Evolutionary conservation across 345 rosid genomes (phyloP), one percentile per base, ranked within the genome.

Genomic region (Moricandia moricandioides): DNA sequence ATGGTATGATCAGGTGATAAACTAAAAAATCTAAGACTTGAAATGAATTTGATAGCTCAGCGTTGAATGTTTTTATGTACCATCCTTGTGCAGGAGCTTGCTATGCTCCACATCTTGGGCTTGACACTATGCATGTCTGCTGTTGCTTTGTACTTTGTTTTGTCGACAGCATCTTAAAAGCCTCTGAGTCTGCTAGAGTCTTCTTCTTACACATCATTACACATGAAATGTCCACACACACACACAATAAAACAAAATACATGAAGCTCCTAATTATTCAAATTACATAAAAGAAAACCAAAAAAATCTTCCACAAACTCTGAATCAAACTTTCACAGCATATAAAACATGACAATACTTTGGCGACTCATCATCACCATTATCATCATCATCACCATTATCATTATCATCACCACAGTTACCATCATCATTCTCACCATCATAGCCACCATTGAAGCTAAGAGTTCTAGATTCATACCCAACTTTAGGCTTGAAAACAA

Each of bases 291-390:
- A 33, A 3, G 11, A 4, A 1, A 4, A 18, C 5, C 6, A 47
- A 6, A 17, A 3, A 34, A 5, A 3, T 67, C 62, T 17, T 39
- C 5, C 61, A 52, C 52, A 27, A 3, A 52, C 24, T 31, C 31
- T 60, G 37, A 47, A 47, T 79, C 70, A 75, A 72, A 57, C 62
- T 71, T 82, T 88, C 82, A 88, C 87, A 62, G 96, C 93, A 80
- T 90, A 81, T 2, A 90, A 34, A 37, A 87, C 82, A 85, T 88
- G 85, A 61, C 88, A 85, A 76, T 81, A 88, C 59, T 81, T 83
- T 0, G 84, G 72, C 7, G 21, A 16, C 13, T 80, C 52, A 26
- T 74, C 70, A 52, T 26, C 63, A 7, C 74, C 40, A 12, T 10
- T 73, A 56, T 8, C 49, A 43, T 13, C 2, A 18, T 18, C 11